Evolutionary conservation across 345 rosid species (phyloP), one percentile per base, ranked within the genome.

Genomic region (Eucalyptus marginata): DNA sequence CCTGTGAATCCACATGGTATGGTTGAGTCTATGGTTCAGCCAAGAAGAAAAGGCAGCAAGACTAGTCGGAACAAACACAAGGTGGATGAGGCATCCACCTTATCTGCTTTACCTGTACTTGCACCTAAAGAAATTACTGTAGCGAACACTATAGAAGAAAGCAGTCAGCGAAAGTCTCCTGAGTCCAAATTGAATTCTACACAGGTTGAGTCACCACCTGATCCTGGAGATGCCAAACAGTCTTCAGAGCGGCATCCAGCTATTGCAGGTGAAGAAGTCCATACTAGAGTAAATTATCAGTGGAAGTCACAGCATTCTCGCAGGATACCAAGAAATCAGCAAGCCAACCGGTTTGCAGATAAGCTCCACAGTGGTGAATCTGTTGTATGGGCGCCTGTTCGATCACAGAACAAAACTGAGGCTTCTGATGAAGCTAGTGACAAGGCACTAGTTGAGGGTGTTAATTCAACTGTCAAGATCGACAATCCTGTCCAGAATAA

Each of bases 331-430:
- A 94, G 95, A 91, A 95, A 92, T 89, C 89, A 93, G 15, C 94
- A 91, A 87, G 92, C 87, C 66, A 94, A 90, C 86, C 95, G 93
- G 93, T 88, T 92, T 81, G 87, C 91, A n/a, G 99, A 96, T 68
- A 97, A 94, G 79, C 89, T 90, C 88, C 94, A 91, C 56, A 89
- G 92, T 64, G 87, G 79, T 87, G 97, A 93, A 92, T 91, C 96
- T 92, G 97, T 93, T 92, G 59, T 95, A 33, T 98, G 99, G 99
- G 98, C 99, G 86, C 99, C 99, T 43, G 92, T 96, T 58, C 93
- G 93, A 86, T 89, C 96, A 68, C 96, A 93, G 80, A 94, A 89
- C 90, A 97, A 93, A 92, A 86, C 90, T 90, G 98, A 95, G 92
- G 93, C 87, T 88, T 68, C 91, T 79, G 96, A 89, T 91, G 96